A percentile compares a stretch with the other conserved stretches of the same genome.
phyloP scores from a whole-genome alignment of 257 asterid genomes.

The Asclepias syriaca region DNA sequence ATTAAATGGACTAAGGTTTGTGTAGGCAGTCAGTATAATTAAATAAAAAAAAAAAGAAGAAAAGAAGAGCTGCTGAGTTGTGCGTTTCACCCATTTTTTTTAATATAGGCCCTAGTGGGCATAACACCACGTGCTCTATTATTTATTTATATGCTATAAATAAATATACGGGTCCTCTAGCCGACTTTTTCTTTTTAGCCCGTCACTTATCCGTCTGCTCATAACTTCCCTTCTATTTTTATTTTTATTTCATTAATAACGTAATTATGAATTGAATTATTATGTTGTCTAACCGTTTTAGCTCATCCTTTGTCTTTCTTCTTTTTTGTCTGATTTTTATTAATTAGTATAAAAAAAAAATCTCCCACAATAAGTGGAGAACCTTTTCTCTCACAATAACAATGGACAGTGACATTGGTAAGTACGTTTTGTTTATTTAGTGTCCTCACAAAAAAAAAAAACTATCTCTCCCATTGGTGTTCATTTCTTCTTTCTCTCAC shows the following conservation, averaged over 20 bases:
- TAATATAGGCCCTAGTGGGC: background rate
- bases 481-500: background rate
- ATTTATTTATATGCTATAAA: too few species aligned
- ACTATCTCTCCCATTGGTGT: background rate
- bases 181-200: constrained; percentile 13
- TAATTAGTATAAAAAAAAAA: too few species aligned
- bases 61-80: background rate
- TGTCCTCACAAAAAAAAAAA: background rate
- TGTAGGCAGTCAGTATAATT: too few species aligned
- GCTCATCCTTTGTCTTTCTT: too few species aligned
- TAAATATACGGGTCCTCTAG: constrained; percentile 1
- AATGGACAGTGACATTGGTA: too few species aligned
- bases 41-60: too few species aligned
- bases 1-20: too few species aligned
- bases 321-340: too few species aligned
- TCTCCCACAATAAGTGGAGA: too few species aligned
- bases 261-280: too few species aligned
- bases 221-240: background rate
- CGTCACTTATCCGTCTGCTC: constrained; percentile 17
- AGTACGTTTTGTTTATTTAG: background rate
- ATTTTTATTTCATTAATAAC: too few species aligned
- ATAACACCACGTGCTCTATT: constrained; percentile 20
- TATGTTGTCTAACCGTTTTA: too few species aligned
- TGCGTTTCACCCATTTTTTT: background rate
- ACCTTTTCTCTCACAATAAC: background rate